phyloP scores from a whole-genome alignment of 1,139 yeast genomes.

The Kodamaea ohmeri region DNA sequence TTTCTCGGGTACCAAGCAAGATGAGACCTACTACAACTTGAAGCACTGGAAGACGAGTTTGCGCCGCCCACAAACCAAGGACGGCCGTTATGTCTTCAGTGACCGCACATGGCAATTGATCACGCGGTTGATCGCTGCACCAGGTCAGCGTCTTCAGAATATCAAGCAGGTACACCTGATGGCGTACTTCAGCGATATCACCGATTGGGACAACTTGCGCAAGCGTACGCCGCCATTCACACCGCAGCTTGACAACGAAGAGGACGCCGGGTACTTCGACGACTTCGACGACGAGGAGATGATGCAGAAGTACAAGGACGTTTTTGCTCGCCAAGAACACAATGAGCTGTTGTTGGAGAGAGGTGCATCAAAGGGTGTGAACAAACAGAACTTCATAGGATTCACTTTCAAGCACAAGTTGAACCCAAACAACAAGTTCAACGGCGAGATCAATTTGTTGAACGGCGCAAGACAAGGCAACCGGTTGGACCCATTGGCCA shows the following conservation, averaged over 20 bases:
- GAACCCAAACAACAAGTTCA: constrained; percentile 55
- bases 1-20: constrained; percentile 88
- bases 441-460: constrained; percentile 42
- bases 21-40: constrained; percentile 91
- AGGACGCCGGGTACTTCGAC: constrained; percentile 98
- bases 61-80: constrained; percentile 87
- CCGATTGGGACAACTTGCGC: constrained; percentile 69
- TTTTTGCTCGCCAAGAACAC: constrained; percentile 82
- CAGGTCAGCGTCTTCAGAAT: constrained; percentile 67
- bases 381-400: constrained; percentile 67
- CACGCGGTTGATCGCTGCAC: constrained; percentile 74
- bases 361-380: constrained; percentile 33
- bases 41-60: constrained; percentile 90
- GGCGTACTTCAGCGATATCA: constrained; percentile 77
- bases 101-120: constrained; percentile 96
- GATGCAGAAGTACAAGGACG: constrained; percentile 97
- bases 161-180: constrained; percentile 79
- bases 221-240: constrained; percentile 85
- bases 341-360: constrained; percentile 74
- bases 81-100: constrained; percentile 87
- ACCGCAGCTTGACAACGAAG: constrained; percentile 94
- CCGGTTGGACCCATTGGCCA: constrained; percentile 45
- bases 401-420: constrained; percentile 92
- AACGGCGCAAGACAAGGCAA: constrained; percentile 21
- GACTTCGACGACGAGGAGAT: constrained; percentile 95